Evolutionary conservation across 805 yeast species (phyloP).

Genomic region (Wickerhamiella azyma): DNA sequence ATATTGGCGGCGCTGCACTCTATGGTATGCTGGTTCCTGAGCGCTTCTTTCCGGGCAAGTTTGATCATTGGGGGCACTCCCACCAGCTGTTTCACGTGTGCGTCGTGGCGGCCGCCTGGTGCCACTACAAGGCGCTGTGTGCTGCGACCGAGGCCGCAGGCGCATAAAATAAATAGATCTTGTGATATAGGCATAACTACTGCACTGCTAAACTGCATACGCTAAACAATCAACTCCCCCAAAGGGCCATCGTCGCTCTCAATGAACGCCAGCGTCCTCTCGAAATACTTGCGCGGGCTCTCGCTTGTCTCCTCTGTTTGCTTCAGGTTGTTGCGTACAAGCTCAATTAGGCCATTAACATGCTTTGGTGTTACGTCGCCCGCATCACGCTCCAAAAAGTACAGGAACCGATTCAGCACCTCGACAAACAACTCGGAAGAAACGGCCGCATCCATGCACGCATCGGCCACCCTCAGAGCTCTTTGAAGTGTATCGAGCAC

Average conservation of each 20-base stretch:
- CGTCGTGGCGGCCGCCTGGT: conserved; percentile 62
- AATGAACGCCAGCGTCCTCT: conserved; percentile 60
- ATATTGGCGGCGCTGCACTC: conserved; percentile 64
- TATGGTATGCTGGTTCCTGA: conserved; percentile 78
- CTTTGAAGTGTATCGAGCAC: conserved; percentile 86
- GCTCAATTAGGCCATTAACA: conserved; percentile 73
- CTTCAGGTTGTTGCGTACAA: conserved; percentile 37
- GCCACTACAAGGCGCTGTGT: conserved; percentile 54
- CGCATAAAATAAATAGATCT: too few species aligned
- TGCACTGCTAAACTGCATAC: not conserved
- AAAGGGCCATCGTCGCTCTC: conserved; percentile 46
- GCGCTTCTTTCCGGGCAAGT: conserved; percentile 44
- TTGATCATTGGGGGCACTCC: conserved; percentile 63
- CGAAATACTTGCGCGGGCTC: conserved; percentile 41
- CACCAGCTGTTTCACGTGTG: conserved; percentile 74
- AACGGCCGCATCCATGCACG: conserved; percentile 69
- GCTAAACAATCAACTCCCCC: conserved; percentile 7
- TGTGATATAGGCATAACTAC: not conserved
- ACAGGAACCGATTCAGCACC: conserved; percentile 71
- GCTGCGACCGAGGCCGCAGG: conserved; percentile 37
- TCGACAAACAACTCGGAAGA: conserved; percentile 79
- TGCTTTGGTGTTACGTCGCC: conserved; percentile 54
- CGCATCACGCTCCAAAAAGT: conserved; percentile 73
- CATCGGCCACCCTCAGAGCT: conserved; percentile 79
- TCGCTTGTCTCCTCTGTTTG: conserved; percentile 24